Base-by-base conservation (phyloP, 2,329 filamentous ascomycete genomes). In the Tolypocladium tundrense region DNA sequence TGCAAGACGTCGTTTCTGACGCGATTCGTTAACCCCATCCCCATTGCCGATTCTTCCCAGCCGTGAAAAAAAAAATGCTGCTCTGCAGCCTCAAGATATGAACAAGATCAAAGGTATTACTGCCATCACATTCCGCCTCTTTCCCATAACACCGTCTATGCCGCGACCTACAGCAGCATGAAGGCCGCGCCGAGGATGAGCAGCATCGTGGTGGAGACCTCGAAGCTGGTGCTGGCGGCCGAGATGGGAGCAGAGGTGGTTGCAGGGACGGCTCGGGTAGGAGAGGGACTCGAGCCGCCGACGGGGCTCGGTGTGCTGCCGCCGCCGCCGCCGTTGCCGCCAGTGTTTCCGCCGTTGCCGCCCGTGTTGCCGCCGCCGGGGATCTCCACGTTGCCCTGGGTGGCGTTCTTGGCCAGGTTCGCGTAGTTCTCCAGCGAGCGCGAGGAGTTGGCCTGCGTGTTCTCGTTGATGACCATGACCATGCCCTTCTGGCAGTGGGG, bases 401-500 rank as follows among this genome's bases (percentile, higher is more conserved):
- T 60, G 8, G 64, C 57, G 2, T 55, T 60, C 57, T 65, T 64
- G 35, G 79, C 76, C 40, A 73, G 60, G 3, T 61, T 51, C 69
- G 75, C 76, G 76, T 80, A 84, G 63, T 73, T 72, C 3, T 71
- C 67, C 16, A 87, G 74, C 40, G 80, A 79, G 61, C 80, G 77
- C 43, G 76, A 68, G 4, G 78, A 60, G 71, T 85, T 86, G 66
- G 76, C 75, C 31, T 72, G 63, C 39, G 79, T 77, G 70, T 87
- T 79, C 74, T 83, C 83, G 72, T 92, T 91, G 69, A 91, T 85
- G 39, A 89, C 87, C 76, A 89, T 87, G 58, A 81, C 79, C 87
- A 91, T 91, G 61, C 88, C 88, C 53, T 69, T 74, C 71, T 91
- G 82, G 73, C 89, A 94, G 75, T 94, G 90, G 67, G 79, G 82